Conservation (phyloP, 2,329 filamentous ascomycete species). For the Clarireedia homoeocarpa region DNA sequence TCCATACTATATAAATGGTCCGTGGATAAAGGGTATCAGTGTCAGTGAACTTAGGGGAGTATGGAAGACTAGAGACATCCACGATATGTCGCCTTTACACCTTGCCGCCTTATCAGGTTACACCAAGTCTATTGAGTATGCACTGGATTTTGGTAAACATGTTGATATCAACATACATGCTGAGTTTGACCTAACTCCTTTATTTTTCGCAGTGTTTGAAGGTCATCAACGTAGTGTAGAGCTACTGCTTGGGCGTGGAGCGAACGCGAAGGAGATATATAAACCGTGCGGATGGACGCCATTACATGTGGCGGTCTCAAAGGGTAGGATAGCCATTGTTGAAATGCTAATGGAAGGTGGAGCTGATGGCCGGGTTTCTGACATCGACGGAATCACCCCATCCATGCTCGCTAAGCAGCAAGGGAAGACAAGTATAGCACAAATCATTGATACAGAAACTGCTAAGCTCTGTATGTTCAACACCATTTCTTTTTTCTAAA, state of each 20-base stretch:
- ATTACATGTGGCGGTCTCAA: not conserved
- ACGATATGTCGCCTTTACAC: not conserved
- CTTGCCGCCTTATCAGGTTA: not conserved
- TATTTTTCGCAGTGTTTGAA: not conserved
- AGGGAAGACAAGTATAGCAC: not conserved
- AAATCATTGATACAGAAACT: not conserved
- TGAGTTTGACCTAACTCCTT: not conserved
- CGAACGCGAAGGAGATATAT: not conserved
- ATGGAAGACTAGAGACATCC: not conserved
- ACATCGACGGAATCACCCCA: not conserved
- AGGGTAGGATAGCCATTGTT: not conserved
- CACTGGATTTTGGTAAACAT: not conserved
- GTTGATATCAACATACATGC: not conserved
- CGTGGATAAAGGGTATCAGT: too few relatives aligned
- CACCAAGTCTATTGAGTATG: not conserved
- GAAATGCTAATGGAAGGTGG: not conserved
- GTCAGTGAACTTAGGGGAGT: not conserved
- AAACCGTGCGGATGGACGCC: not conserved
- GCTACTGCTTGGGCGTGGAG: not conserved
- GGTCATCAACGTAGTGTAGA: not conserved
- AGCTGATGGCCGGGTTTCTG: not conserved
- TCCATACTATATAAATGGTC: too few relatives aligned
- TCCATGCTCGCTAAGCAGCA: not conserved
- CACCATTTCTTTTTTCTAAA: not conserved
- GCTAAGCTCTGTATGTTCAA: not conserved